A percentile compares a stretch with the other conserved stretches of the same genome.
These are phyloP conservation scores for Aspergillus versicolor DNA, from an alignment of 2,329 filamentous ascomycete species.

Conservation along the genomic window DNA sequence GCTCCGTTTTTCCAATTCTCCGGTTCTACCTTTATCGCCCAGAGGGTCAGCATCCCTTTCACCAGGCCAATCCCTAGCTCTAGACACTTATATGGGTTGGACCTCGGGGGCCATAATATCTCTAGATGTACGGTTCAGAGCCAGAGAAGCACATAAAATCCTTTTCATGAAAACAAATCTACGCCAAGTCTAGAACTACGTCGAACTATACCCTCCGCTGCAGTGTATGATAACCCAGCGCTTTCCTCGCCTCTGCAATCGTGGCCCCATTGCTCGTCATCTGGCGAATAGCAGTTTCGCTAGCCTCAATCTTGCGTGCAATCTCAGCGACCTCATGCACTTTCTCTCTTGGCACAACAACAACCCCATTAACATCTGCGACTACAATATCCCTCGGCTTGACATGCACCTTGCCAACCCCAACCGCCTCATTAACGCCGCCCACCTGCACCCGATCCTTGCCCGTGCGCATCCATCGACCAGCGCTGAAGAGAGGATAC, in stretches of 20 bases:
- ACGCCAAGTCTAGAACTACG: too few relatives aligned
- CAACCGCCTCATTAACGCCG: conserved; percentile 29
- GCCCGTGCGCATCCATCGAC: conserved; percentile 36
- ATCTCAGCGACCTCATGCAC: not conserved
- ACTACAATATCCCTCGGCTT: conserved; percentile 31
- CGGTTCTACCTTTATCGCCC: too few relatives aligned
- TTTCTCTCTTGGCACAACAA: not conserved
- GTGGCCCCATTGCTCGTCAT: not conserved
- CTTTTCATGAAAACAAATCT: too few relatives aligned
- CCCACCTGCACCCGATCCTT: conserved; percentile 34
- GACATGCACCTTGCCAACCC: conserved; percentile 30
- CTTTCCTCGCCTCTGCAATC: not conserved
- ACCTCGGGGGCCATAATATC: too few relatives aligned
- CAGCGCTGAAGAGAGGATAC: conserved; percentile 32
- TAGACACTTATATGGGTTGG: too few relatives aligned
- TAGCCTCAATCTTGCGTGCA: not conserved
- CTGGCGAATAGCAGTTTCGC: not conserved
- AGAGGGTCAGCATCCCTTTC: too few relatives aligned
- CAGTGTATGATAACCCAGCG: not conserved
- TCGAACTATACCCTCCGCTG: not conserved
- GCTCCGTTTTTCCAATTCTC: too few relatives aligned
- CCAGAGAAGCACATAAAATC: too few relatives aligned
- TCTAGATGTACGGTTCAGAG: too few relatives aligned
- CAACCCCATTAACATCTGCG: conserved; percentile 10
- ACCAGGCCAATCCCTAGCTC: too few relatives aligned